These are phyloP conservation scores for Simplicillium aogashimaense DNA, from an alignment of 2,329 filamentous ascomycete species.

Conservation along the genomic window DNA sequence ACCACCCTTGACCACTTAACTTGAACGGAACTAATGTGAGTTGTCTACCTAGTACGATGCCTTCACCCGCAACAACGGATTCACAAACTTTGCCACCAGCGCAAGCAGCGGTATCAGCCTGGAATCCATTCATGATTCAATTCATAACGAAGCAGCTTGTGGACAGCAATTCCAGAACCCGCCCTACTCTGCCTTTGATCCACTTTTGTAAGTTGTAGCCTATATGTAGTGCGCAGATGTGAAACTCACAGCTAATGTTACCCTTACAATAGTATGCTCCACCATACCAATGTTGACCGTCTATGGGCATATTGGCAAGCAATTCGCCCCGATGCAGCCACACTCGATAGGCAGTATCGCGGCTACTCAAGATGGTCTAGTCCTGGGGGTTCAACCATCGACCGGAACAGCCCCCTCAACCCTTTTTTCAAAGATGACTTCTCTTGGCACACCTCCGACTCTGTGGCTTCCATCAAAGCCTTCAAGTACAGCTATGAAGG, in stretches of 20 bases:
- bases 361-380: slow-evolving; percentile 20
- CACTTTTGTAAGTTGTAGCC: slow-evolving; percentile 22
- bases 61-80: slow-evolving; percentile 16
- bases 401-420: slow-evolving; percentile 25
- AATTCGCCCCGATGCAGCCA: slow-evolving; percentile 16
- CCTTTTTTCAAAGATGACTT: slow-evolving; percentile 28
- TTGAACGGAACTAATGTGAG: slow-evolving; percentile 14
- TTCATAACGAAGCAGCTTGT: slow-evolving; percentile 16
- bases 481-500: slow-evolving; percentile 13
- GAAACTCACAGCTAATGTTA: no score
- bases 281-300: slow-evolving; percentile 44
- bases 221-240: no score
- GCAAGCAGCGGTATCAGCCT: slow-evolving; percentile 17
- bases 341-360: slow-evolving; percentile 15
- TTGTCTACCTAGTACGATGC: slow-evolving; percentile 16
- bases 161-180: slow-evolving; percentile 19
- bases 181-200: slow-evolving; percentile 21
- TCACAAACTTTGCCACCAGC: slow-evolving; percentile 10
- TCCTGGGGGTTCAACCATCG: slow-evolving; percentile 18
- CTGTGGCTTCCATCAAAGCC: slow-evolving; percentile 9
- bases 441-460: slow-evolving; percentile 22
- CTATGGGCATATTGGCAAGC: slow-evolving; percentile 39
- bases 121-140: slow-evolving; percentile 19
- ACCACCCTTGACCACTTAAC: no score
- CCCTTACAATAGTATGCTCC: slow-evolving; percentile 20